phyloP scores from a whole-genome alignment of 2,329 filamentous ascomycete species.

The Xylariaceae sp. region DNA sequence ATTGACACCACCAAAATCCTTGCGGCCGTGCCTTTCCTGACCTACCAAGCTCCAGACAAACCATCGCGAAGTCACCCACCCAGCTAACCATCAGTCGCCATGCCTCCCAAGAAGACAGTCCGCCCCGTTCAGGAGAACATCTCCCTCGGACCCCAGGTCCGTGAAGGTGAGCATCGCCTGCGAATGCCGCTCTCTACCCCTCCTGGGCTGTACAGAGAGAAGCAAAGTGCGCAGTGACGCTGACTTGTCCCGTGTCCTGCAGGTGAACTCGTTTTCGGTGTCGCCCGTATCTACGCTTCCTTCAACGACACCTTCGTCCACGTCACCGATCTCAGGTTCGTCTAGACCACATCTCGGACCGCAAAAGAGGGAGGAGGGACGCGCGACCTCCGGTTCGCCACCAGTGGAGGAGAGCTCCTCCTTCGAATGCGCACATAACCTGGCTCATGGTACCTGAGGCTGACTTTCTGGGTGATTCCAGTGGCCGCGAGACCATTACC shows the following conservation, averaged over 20 bases:
- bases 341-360: conserved; percentile 20
- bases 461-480: conserved; percentile 65
- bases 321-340: conserved; percentile 95
- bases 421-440: neutral
- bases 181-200: too few relatives aligned
- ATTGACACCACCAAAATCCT: too few relatives aligned
- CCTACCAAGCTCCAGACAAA: conserved; percentile 14
- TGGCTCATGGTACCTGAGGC: conserved; percentile 36
- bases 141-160: conserved; percentile 91
- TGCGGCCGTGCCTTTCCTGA: too few relatives aligned
- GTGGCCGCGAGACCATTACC: conserved; percentile 99
- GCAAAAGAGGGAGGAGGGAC: neutral
- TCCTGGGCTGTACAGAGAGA: too few relatives aligned
- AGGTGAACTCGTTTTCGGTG: conserved; percentile 97
- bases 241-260: conserved; percentile 19
- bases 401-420: too few relatives aligned
- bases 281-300: conserved; percentile 95
- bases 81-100: conserved; percentile 46
- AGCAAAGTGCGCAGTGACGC: too few relatives aligned
- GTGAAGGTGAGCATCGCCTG: conserved; percentile 90
- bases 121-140: conserved; percentile 92
- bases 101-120: conserved; percentile 89
- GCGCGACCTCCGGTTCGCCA: conserved; percentile 4
- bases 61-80: conserved; percentile 24
- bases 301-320: conserved; percentile 95